Conservation (phyloP, 441 rosid species). For the Jatropha multifida region DNA sequence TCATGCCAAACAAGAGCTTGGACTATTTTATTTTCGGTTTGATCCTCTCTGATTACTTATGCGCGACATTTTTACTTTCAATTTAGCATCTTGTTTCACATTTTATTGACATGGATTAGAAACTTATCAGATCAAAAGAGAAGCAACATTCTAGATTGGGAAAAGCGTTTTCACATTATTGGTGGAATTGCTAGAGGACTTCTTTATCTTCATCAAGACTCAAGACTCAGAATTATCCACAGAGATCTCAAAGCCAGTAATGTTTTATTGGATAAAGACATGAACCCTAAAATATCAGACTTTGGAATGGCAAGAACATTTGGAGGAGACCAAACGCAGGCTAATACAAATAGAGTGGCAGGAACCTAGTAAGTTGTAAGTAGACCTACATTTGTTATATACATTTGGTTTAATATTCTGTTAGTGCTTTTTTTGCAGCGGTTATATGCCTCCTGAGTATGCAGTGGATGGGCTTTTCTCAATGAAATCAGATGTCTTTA, state of each 20-base stretch:
- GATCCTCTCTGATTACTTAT: neutral
- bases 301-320: slow-evolving; percentile 27
- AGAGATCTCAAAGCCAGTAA: slow-evolving; percentile 25
- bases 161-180: slow-evolving; percentile 9
- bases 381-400: neutral
- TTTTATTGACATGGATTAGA: neutral
- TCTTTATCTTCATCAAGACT: slow-evolving; percentile 28
- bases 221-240: slow-evolving; percentile 26
- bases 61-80: neutral
- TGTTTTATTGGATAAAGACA: slow-evolving; percentile 20
- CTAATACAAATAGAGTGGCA: slow-evolving; percentile 16
- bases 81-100: neutral
- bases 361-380: slow-evolving; percentile 21
- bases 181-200: slow-evolving; percentile 24
- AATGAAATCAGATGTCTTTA: slow-evolving; percentile 22
- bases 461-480: slow-evolving; percentile 13
- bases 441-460: slow-evolving; percentile 26
- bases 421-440: slow-evolving; percentile 1
- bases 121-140: slow-evolving; percentile 18
- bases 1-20: slow-evolving; percentile 25
- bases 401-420: neutral
- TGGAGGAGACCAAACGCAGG: slow-evolving; percentile 23
- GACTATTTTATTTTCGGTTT: slow-evolving; percentile 26
- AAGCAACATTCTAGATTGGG: slow-evolving; percentile 20
- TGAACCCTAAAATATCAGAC: slow-evolving; percentile 31